Percentiles rank a stretch among this genome's conserved stretches.
phyloP scores from a whole-genome alignment of 2,329 filamentous ascomycete species.

The Aspergillus chevalieri region DNA sequence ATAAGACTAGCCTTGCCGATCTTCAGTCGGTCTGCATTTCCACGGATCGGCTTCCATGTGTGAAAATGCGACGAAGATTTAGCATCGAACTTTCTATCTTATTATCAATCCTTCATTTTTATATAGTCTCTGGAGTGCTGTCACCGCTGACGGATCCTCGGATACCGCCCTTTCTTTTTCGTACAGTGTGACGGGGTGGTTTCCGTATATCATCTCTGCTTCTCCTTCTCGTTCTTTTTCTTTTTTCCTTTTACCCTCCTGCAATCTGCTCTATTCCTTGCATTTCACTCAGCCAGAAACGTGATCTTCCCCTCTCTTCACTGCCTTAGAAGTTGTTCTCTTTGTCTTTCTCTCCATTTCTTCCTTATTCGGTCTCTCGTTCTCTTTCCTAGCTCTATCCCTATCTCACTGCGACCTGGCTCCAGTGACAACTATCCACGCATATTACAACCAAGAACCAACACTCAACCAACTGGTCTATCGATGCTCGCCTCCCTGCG shows the following conservation, averaged over 20 bases:
- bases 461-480: neutral
- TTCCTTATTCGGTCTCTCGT: neutral
- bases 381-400: neutral
- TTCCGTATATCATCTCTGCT: neutral
- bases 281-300: neutral
- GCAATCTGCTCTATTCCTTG: constrained; percentile 1
- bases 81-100: too few relatives aligned
- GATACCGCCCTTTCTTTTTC: too few relatives aligned
- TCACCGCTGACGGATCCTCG: too few relatives aligned
- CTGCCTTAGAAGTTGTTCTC: neutral
- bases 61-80: neutral
- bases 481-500: neutral
- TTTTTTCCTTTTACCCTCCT: neutral
- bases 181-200: too few relatives aligned
- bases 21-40: neutral
- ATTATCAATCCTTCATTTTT: too few relatives aligned
- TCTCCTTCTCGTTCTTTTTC: neutral
- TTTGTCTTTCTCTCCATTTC: neutral
- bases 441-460: too few relatives aligned
- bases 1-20: neutral
- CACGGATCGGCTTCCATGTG: neutral
- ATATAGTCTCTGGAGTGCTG: too few relatives aligned
- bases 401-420: neutral
- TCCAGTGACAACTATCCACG: neutral
- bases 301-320: neutral